A percentile compares a stretch with the other conserved stretches of the same genome.
Conservation (phyloP, 225 moss, liverwort and hornwort genomes). For the Sphagnum contortum region DNA sequence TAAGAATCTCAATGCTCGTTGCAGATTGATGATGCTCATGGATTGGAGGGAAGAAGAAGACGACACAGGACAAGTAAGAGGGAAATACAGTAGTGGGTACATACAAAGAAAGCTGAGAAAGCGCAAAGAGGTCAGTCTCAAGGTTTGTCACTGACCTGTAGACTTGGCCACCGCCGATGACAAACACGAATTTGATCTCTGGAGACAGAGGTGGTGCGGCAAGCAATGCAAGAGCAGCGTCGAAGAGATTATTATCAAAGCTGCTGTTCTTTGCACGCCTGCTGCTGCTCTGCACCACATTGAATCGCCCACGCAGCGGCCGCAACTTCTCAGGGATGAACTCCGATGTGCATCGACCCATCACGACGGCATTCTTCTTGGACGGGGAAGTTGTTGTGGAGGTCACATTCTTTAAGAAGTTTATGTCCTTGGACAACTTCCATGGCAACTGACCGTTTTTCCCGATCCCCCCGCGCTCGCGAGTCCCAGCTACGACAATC, state of each 20-base stretch:
- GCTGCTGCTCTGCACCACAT: constrained; percentile 57
- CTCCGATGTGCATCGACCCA: constrained; percentile 78
- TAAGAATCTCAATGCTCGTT: too few relatives aligned
- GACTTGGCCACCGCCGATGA: constrained; percentile 81
- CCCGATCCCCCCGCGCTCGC: constrained; percentile 44
- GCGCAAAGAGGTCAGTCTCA: too few relatives aligned
- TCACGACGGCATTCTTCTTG: constrained; percentile 70
- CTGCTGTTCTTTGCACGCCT: not conserved
- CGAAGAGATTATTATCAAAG: constrained; percentile 4
- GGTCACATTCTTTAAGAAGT: constrained; percentile 61
- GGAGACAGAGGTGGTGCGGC: constrained; percentile 27
- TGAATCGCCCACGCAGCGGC: constrained; percentile 66
- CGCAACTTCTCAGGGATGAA: constrained; percentile 57
- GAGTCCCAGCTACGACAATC: constrained; percentile 63
- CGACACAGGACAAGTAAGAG: too few relatives aligned
- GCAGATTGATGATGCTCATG: too few relatives aligned
- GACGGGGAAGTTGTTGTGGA: constrained; percentile 24
- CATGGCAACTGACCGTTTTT: constrained; percentile 58
- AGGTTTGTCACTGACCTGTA: constrained; percentile 23
- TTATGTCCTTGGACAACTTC: constrained; percentile 71
- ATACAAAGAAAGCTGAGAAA: too few relatives aligned
- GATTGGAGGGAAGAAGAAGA: too few relatives aligned
- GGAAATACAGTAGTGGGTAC: too few relatives aligned
- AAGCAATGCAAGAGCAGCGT: constrained; percentile 47
- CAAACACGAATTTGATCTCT: constrained; percentile 55